Conservation (phyloP, 2,329 filamentous ascomycete species). For the Cercospora sesami region DNA sequence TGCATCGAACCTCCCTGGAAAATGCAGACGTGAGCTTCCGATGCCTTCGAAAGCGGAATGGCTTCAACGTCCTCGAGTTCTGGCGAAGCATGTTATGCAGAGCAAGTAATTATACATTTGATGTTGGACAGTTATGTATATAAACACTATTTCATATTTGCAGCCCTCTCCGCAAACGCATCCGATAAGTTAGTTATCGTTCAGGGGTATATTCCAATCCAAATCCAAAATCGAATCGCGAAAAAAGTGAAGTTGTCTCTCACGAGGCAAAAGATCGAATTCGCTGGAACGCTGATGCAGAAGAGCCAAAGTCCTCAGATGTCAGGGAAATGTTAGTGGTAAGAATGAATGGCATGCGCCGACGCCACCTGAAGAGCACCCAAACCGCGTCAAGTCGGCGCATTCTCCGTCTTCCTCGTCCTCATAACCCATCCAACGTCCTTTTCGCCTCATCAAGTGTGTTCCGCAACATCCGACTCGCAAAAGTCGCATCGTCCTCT, state of each 20-base stretch:
- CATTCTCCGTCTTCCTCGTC: not conserved
- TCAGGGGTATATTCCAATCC: not conserved
- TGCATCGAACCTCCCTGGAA: not conserved
- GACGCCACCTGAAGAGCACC: not conserved
- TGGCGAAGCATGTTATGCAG: not conserved
- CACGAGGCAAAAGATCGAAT: not conserved
- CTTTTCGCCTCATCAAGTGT: constrained; percentile 73
- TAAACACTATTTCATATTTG: not conserved
- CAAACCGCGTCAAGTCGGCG: not conserved
- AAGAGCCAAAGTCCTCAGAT: not conserved
- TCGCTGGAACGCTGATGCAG: not conserved
- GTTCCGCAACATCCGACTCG: constrained; percentile 65
- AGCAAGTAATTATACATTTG: not conserved
- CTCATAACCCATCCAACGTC: constrained; percentile 63
- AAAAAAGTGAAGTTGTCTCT: not conserved
- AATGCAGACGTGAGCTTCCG: not conserved
- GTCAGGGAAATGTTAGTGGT: not conserved
- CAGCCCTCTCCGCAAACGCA: not conserved
- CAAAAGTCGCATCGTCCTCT: constrained; percentile 51
- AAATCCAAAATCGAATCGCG: not conserved
- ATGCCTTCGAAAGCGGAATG: not conserved
- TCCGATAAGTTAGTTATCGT: not conserved
- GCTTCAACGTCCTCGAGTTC: no score
- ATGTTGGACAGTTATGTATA: not conserved
- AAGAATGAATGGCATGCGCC: not conserved